phyloP scores from a whole-genome alignment of 345 rosid genomes.

The Lepidium aucheri region DNA sequence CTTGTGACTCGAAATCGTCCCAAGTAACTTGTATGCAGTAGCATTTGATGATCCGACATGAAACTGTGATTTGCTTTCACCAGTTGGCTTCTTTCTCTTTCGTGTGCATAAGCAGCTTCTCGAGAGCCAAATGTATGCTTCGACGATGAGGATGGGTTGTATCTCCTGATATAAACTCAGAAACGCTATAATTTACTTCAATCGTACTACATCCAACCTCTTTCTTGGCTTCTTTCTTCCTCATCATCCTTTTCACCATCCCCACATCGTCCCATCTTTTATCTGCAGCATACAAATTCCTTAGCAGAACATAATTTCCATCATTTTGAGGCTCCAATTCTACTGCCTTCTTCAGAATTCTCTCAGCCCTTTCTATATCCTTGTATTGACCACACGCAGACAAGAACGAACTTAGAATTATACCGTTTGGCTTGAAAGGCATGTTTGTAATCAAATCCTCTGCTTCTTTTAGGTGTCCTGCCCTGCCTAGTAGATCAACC shows the following conservation, averaged over 20 bases:
- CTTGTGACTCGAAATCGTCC: background rate
- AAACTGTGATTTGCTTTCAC: background rate
- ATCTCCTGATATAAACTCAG: slow-evolving; percentile 60
- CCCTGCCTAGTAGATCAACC: slow-evolving; percentile 64
- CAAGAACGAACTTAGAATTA: slow-evolving; percentile 59
- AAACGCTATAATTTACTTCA: slow-evolving; percentile 45
- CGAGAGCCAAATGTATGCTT: slow-evolving; percentile 27
- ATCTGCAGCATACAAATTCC: slow-evolving; percentile 61
- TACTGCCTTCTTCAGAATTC: slow-evolving; percentile 30
- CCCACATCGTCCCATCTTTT: slow-evolving; percentile 56
- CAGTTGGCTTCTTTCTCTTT: slow-evolving; percentile 11
- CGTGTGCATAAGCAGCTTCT: slow-evolving; percentile 42
- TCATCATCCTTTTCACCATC: slow-evolving; percentile 51
- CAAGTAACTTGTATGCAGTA: no score
- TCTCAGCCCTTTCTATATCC: slow-evolving; percentile 48
- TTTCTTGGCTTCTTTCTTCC: slow-evolving; percentile 50
- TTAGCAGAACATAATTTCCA: slow-evolving; percentile 52
- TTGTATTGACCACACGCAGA: slow-evolving; percentile 55
- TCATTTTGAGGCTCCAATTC: slow-evolving; percentile 45
- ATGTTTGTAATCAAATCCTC: slow-evolving; percentile 49
- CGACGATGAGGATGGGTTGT: slow-evolving; percentile 35
- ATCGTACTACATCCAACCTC: slow-evolving; percentile 66
- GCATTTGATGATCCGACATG: background rate
- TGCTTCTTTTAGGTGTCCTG: slow-evolving; percentile 58
- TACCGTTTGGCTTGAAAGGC: slow-evolving; percentile 59